phyloP scores from a whole-genome alignment of 306 rosid genomes.

The Rubus idaeus region DNA sequence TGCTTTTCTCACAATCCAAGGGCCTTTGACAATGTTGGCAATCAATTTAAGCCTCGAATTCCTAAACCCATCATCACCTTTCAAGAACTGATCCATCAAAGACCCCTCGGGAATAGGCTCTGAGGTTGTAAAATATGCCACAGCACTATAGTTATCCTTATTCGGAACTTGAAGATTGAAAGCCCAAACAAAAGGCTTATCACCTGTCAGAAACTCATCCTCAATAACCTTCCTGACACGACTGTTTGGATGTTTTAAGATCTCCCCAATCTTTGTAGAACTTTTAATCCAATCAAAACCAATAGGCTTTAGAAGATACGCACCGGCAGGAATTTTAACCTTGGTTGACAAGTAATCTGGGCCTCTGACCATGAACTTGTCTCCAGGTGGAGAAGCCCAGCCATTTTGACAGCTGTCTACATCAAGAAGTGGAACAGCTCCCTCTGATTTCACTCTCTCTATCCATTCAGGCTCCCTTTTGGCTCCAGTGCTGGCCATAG shows the following conservation, averaged over 20 bases:
- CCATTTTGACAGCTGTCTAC: conserved; percentile 59
- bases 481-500: conserved; percentile 51
- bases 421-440: conserved; percentile 62
- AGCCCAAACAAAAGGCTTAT: conserved; percentile 86
- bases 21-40: conserved; percentile 73
- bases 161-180: conserved; percentile 81
- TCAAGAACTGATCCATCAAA: conserved; percentile 67
- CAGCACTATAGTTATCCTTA: conserved; percentile 72
- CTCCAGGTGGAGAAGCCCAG: conserved; percentile 82
- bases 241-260: conserved; percentile 56
- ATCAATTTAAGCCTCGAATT: conserved; percentile 89
- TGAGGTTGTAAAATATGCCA: conserved; percentile 58
- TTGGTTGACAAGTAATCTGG: conserved; percentile 74
- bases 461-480: conserved; percentile 57
- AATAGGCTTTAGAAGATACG: conserved; percentile 71
- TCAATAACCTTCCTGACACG: conserved; percentile 60
- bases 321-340: conserved; percentile 73
- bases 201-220: conserved; percentile 51
- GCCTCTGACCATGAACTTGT: conserved; percentile 82
- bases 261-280: conserved; percentile 63
- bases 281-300: conserved; percentile 95
- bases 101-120: conserved; percentile 62
- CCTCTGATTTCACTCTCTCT: conserved; percentile 63
- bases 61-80: conserved; percentile 66
- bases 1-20: conserved; percentile 89